phyloP scores from a whole-genome alignment of 2,329 filamentous ascomycete species.

The Epichloe scottii region DNA sequence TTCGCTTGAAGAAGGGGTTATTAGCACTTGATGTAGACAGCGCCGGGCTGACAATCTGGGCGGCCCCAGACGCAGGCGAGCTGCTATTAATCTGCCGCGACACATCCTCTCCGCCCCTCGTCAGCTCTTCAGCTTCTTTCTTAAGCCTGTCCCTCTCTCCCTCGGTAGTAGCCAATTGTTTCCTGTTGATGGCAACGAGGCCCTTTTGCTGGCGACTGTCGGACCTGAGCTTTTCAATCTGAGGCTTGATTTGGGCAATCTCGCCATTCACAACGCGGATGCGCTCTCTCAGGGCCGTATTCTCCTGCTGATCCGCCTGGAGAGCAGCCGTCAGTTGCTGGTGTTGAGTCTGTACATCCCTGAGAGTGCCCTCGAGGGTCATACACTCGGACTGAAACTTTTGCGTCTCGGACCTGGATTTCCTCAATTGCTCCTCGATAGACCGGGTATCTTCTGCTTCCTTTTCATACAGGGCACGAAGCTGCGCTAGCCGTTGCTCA shows the following conservation, averaged over 20 bases:
- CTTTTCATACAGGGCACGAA: slow-evolving; percentile 81
- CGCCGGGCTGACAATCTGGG: slow-evolving; percentile 55
- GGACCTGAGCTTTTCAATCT: slow-evolving; percentile 84
- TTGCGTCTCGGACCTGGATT: slow-evolving; percentile 66
- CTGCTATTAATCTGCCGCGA: slow-evolving; percentile 38
- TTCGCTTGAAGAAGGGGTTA: slow-evolving; percentile 86
- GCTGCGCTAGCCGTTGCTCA: slow-evolving; percentile 74
- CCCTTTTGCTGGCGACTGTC: slow-evolving; percentile 94
- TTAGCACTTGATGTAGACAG: slow-evolving; percentile 61
- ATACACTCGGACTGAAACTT: slow-evolving; percentile 77
- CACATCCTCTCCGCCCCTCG: slow-evolving; percentile 48
- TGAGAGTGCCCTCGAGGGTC: slow-evolving; percentile 65
- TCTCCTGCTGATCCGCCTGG: slow-evolving; percentile 82
- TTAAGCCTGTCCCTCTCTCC: slow-evolving; percentile 80
- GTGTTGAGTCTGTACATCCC: slow-evolving; percentile 74
- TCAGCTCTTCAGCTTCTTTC: slow-evolving; percentile 59
- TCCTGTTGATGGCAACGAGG: slow-evolving; percentile 95
- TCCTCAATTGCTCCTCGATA: slow-evolving; percentile 69
- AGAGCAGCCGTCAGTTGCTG: slow-evolving; percentile 61
- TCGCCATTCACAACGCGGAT: slow-evolving; percentile 75
- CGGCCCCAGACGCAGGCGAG: slow-evolving; percentile 33
- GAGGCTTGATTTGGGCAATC: slow-evolving; percentile 71
- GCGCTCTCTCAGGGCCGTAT: slow-evolving; percentile 70
- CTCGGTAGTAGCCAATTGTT: slow-evolving; percentile 84
- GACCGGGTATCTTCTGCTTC: slow-evolving; percentile 78